Conservation (phyloP, 345 rosid species). For the Salix caprea region DNA sequence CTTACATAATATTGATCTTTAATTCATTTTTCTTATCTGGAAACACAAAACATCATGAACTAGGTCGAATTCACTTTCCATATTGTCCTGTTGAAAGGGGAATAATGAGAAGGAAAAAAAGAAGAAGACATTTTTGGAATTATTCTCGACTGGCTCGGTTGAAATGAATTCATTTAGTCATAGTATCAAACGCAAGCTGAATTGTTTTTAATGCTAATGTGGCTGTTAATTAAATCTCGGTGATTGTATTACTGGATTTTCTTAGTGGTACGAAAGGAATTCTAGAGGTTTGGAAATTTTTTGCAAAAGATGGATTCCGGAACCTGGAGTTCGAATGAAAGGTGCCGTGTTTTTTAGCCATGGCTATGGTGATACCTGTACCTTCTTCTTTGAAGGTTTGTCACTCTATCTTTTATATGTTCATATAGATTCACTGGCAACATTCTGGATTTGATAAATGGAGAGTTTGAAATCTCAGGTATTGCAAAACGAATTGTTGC, state of each 20-base stretch:
- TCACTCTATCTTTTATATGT: background rate
- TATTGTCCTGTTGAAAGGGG: background rate
- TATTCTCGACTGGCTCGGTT: background rate
- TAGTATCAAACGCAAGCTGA: background rate
- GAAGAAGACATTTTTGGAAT: background rate
- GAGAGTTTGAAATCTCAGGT: constrained; percentile 39
- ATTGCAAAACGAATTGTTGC: constrained; percentile 71
- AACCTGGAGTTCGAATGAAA: constrained; percentile 49
- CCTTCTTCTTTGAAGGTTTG: constrained; percentile 97
- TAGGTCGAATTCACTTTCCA: background rate
- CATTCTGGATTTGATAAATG: background rate
- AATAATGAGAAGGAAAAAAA: background rate
- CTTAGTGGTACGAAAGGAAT: constrained; percentile 74
- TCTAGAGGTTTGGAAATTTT: constrained; percentile 68
- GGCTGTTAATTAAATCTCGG: background rate
- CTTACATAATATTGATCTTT: background rate
- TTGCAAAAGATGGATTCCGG: constrained; percentile 83
- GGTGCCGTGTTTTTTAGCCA: constrained; percentile 74
- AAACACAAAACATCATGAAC: background rate
- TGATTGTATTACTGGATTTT: constrained; percentile 8
- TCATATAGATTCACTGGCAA: background rate
- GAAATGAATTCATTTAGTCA: background rate
- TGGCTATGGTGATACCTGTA: constrained; percentile 98
- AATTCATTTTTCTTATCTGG: background rate
- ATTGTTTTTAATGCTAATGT: background rate